Evolutionary conservation across 345 rosid genomes (phyloP).

Genomic region (Chamaenerion angustifolium): DNA sequence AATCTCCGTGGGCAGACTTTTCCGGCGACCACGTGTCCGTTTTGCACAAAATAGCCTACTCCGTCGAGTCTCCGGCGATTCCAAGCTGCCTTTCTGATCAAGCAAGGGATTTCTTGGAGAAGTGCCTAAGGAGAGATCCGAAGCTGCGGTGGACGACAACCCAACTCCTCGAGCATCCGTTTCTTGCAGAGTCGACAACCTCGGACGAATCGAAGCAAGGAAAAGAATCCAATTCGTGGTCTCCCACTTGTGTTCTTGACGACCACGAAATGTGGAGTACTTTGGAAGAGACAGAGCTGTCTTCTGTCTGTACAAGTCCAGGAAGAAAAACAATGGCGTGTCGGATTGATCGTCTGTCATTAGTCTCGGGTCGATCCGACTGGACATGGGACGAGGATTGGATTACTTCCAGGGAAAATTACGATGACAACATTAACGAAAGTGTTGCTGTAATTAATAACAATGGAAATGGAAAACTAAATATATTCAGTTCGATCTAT

Average conservation of each 20-base stretch:
- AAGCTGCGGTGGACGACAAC: constrained; percentile 41
- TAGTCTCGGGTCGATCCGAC: constrained; percentile 15
- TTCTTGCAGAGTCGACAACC: constrained; percentile 13
- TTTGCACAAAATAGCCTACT: constrained; percentile 32
- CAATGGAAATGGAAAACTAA: too few species aligned
- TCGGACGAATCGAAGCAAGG: constrained; percentile 13
- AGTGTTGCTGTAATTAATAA: not conserved
- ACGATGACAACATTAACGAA: not conserved
- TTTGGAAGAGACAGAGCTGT: constrained; percentile 22
- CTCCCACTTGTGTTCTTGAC: constrained; percentile 59
- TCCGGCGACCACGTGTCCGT: constrained; percentile 23
- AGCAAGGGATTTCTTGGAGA: constrained; percentile 46
- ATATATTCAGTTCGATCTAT: too few species aligned
- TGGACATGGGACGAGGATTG: constrained; percentile 40
- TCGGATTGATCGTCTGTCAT: constrained; percentile 37
- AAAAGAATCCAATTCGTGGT: constrained; percentile 22
- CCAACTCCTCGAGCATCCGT: constrained; percentile 36
- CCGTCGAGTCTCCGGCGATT: constrained; percentile 30
- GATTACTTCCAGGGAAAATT: constrained; percentile 30
- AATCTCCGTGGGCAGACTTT: constrained; percentile 25
- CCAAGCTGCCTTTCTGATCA: constrained; percentile 30
- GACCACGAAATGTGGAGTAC: constrained; percentile 51
- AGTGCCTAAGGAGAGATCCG: constrained; percentile 40
- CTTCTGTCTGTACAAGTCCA: constrained; percentile 8
- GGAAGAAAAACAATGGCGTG: constrained; percentile 14